Evolutionary conservation across 208 protist species (phyloP), one percentile per base, ranked within the genome.

Genomic region (Acanthamoeba healyi): DNA sequence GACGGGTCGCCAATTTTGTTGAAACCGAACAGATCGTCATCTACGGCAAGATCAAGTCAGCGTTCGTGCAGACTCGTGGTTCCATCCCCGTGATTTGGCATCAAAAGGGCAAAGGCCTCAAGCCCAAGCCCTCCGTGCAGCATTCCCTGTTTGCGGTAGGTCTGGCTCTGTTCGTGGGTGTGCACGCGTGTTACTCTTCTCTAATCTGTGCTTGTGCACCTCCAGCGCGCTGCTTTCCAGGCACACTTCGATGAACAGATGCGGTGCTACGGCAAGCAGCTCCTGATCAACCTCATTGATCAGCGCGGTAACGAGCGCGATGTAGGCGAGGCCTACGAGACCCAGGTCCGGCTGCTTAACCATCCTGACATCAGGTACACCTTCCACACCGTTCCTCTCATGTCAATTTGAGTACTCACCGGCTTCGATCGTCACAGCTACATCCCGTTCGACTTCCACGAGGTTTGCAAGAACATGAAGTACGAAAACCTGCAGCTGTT

Each of bases 381-480:
- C 51, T 29, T n/a, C n/a, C n/a, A n/a, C n/a, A n/a, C n/a, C n/a
- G n/a, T n/a, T n/a, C n/a, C n/a, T n/a, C n/a, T n/a, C n/a, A n/a
- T n/a, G n/a, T n/a, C n/a, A n/a, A n/a, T n/a, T n/a, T n/a, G n/a
- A n/a, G n/a, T n/a, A n/a, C n/a, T n/a, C n/a, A n/a, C n/a, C n/a
- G n/a, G n/a, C n/a, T n/a, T n/a, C n/a, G n/a, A n/a, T n/a, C n/a
- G n/a, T n/a, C n/a, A 26, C 61, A 95, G 94, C 24, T 97, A 97
- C 54, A 49, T 97, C 17, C 79, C 40, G n/a, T 98, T 97, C 88
- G 97, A 98, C 88, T 98, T 97, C 81, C 97, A 98, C 79, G 92
- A 81, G 1, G 94, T 96, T 29, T 97, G 96, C 54, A 94, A 95
- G 32, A 90, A 92, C 38, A 95, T 96, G 89, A 36, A 90, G 29